Evolutionary conservation across 768 basidiomycete species (phyloP).

Genomic region (Phylloporus sp.): DNA sequence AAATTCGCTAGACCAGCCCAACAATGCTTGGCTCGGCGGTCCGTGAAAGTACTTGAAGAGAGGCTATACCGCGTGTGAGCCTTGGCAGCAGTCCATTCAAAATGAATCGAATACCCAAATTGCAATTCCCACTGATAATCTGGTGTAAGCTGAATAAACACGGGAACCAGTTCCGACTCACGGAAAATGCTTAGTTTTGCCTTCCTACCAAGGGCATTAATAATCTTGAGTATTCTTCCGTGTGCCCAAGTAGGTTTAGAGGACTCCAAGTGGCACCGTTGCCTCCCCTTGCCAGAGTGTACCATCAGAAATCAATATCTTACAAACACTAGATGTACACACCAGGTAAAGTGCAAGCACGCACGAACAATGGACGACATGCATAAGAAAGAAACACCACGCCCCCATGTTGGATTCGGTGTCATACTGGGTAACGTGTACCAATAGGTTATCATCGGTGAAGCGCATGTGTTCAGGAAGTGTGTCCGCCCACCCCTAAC

Average conservation of each 20-base stretch:
- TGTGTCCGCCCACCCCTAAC: constrained; percentile 59
- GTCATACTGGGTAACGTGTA: constrained; percentile 74
- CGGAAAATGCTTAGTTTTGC: constrained; percentile 43
- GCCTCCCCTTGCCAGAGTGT: constrained; percentile 24
- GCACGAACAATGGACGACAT: constrained; percentile 67
- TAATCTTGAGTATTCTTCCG: constrained; percentile 38
- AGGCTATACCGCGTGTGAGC: constrained; percentile 40
- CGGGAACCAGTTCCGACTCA: constrained; percentile 37
- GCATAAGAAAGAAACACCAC: constrained; percentile 79
- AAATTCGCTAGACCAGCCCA: constrained; percentile 59
- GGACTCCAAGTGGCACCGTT: constrained; percentile 28
- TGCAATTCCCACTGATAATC: constrained; percentile 51
- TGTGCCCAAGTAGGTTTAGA: constrained; percentile 33
- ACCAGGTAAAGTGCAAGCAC: constrained; percentile 62
- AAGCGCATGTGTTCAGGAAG: constrained; percentile 73
- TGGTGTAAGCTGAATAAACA: constrained; percentile 12
- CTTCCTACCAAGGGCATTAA: constrained; percentile 38
- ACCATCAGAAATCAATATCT: neutral
- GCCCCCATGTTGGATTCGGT: constrained; percentile 75
- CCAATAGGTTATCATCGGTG: constrained; percentile 61
- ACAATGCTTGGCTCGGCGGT: constrained; percentile 48
- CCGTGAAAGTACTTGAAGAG: constrained; percentile 61
- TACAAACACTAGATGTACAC: constrained; percentile 25
- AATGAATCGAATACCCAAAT: constrained; percentile 51
- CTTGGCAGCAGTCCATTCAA: constrained; percentile 23